Conservation (phyloP, 139 green algal species). For the Dunaliella primolecta region DNA sequence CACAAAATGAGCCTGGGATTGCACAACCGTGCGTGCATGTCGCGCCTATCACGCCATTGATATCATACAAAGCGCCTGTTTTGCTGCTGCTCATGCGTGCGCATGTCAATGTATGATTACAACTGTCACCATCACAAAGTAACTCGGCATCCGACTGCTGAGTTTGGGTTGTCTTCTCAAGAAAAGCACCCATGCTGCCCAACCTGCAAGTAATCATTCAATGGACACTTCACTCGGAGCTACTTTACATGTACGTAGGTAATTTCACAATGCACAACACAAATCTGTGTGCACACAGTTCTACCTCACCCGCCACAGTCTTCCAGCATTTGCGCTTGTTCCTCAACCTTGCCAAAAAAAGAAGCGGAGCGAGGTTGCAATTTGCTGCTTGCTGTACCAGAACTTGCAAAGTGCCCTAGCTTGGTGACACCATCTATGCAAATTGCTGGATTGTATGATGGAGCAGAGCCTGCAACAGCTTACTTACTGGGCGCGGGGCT, state of each 20-base stretch:
- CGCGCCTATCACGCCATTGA: neutral
- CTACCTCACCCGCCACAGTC: neutral
- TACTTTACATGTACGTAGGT: neutral
- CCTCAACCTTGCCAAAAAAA: neutral
- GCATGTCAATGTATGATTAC: neutral
- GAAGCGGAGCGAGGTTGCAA: neutral
- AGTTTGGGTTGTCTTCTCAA: neutral
- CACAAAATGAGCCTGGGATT: conserved; percentile 21
- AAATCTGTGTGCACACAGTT: neutral
- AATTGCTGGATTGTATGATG: neutral
- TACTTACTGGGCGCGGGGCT: neutral
- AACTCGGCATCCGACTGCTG: too few species aligned
- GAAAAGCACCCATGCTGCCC: neutral
- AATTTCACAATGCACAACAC: neutral
- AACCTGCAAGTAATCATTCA: neutral
- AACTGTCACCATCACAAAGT: neutral
- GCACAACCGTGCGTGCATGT: neutral
- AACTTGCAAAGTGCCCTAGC: neutral
- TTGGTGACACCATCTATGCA: neutral
- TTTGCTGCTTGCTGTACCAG: neutral
- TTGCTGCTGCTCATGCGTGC: neutral
- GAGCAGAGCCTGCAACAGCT: neutral
- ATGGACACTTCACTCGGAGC: neutral
- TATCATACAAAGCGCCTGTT: neutral
- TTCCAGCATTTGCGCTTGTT: neutral